Evolutionary conservation across 768 basidiomycete genomes (phyloP).

Genomic region (Serendipita sp.): DNA sequence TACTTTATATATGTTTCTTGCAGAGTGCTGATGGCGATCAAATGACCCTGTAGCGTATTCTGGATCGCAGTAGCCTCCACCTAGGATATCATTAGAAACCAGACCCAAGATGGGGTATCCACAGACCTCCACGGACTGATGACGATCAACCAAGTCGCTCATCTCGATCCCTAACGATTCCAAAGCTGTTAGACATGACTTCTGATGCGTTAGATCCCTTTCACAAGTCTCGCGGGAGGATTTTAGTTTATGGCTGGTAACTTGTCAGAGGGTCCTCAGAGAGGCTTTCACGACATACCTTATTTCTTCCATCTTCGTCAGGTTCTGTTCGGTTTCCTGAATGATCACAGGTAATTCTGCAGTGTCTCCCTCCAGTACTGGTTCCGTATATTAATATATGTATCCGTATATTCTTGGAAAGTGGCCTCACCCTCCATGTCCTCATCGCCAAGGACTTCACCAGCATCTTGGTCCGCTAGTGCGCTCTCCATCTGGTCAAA

Average conservation of each 20-base stretch:
- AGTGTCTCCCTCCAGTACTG: conserved; percentile 70
- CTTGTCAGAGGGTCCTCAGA: background rate
- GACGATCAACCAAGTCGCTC: conserved; percentile 54
- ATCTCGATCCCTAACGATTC: conserved; percentile 69
- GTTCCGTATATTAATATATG: background rate
- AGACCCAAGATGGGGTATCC: background rate
- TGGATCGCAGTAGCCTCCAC: conserved; percentile 8
- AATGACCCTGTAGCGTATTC: conserved; percentile 37
- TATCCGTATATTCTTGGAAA: too few relatives aligned
- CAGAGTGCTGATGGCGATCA: conserved; percentile 45
- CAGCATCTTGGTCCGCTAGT: conserved; percentile 49
- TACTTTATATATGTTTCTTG: conserved; percentile 52
- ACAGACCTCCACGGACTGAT: conserved; percentile 51
- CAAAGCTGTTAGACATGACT: conserved; percentile 39
- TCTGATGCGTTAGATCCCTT: conserved; percentile 34
- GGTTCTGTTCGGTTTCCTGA: conserved; percentile 46
- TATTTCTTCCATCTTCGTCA: conserved; percentile 32
- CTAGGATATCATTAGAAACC: conserved; percentile 6
- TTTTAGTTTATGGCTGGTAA: conserved; percentile 34
- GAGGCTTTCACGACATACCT: conserved; percentile 29
- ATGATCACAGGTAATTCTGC: conserved; percentile 63
- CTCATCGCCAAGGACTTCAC: conserved; percentile 46
- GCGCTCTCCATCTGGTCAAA: conserved; percentile 63
- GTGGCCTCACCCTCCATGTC: conserved; percentile 42
- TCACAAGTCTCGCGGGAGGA: conserved; percentile 27